Base-by-base conservation (phyloP, 1,284 basidiomycete genomes). In the Cryptococcus wingfieldii region DNA sequence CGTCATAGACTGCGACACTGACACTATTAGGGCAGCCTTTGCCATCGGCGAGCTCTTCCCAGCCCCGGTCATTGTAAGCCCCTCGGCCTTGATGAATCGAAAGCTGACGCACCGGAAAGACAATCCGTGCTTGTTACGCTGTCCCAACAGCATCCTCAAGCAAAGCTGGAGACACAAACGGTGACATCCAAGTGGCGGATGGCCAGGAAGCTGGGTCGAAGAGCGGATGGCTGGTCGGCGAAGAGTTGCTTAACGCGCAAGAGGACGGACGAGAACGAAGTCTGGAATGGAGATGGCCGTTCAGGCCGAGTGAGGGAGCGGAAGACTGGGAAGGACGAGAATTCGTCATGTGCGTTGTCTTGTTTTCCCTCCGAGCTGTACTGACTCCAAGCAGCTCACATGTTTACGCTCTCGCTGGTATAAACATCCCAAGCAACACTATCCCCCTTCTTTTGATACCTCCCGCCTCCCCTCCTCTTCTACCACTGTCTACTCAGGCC, bases 261-360 rank as follows among this genome's bases (percentile, higher is more conserved):
- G 80, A 84, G 12, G 86, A 54, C 5, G 63, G 53, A 2, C 65
- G 59, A 16, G 55, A 84, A 16, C 86, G 88, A 54, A 85, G 88
- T 47, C 75, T 93, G 19, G 78, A 84, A 19, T 74, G 93, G 19
- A 88, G 84, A 43, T 93, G 88, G 87, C 92, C 94, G 1, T 91
- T 97, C 68, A 82, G 83, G 55, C 83, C 87, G 31, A 87, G 85
- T 6, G 81, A 83, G 80, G 93, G 47, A 79, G 78, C 42, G 12
- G 63, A 72, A 48, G 89, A 97, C 71, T 97, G 89, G 86, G 83
- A 82, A n/a, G 93, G 93, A 63, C 86, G 90, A 43, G 91, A 94
- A 72, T 93, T 89, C 5, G 79, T 98, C 42, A 90, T 94, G 93
- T 93, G 70, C 63, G 86, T 49, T 28, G 25, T 5, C 23, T 9